These are phyloP conservation scores for Monosporozyma servazzii DNA, from an alignment of 805 yeast species.

Conservation along the genomic window DNA sequence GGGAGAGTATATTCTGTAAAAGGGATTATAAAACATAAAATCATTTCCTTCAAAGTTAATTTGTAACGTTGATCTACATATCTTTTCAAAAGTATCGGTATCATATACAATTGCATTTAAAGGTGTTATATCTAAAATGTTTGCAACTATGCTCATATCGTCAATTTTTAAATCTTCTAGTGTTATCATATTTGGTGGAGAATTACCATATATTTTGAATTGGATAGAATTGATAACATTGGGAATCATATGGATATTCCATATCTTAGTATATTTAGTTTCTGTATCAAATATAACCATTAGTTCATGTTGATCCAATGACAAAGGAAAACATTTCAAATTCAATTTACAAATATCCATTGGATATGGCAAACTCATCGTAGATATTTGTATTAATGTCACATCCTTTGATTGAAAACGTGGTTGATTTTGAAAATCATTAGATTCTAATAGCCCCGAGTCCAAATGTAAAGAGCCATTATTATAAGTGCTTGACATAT, in stretches of 20 bases:
- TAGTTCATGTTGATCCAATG: conserved; percentile 50
- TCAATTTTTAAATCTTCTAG: conserved; percentile 7
- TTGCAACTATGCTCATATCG: background rate
- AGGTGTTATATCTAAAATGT: background rate
- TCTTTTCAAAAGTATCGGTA: background rate
- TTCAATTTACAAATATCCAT: conserved; percentile 30
- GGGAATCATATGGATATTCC: conserved; percentile 31
- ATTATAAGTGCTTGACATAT: conserved; percentile 6
- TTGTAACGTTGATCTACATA: background rate
- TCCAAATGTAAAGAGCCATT: background rate
- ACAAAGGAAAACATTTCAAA: conserved; percentile 15
- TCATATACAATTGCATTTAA: background rate
- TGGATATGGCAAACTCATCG: conserved; percentile 27
- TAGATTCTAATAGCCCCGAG: background rate
- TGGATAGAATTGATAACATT: conserved; percentile 19
- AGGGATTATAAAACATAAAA: conserved; percentile 28
- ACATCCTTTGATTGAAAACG: conserved; percentile 45
- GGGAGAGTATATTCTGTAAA: conserved; percentile 24
- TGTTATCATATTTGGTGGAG: conserved; percentile 17
- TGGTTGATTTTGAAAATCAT: background rate
- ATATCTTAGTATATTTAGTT: conserved; percentile 38
- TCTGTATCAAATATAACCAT: conserved; percentile 43
- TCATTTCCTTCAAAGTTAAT: conserved; percentile 32
- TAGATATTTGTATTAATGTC: conserved; percentile 53
- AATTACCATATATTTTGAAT: conserved; percentile 22